Conservation (phyloP, 1,284 basidiomycete species). For the Sanghuangporus weigelae region DNA sequence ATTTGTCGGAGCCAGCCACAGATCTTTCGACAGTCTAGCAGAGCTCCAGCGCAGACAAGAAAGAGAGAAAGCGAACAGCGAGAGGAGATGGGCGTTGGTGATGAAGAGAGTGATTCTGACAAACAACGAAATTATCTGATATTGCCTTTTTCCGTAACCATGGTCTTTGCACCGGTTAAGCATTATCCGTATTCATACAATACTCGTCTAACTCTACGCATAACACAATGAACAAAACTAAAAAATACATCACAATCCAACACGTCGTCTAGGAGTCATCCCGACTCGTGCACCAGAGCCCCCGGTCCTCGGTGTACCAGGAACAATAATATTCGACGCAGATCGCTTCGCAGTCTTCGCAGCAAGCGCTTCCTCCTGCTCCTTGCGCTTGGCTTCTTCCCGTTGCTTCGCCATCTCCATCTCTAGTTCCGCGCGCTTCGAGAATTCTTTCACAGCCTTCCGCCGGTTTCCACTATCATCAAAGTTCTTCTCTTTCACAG, state of each 20-base stretch:
- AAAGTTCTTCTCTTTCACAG: slow-evolving; percentile 93
- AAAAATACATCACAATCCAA: slow-evolving; percentile 23
- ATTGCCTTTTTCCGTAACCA: neutral
- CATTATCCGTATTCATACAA: no score
- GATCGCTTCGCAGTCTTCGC: slow-evolving; percentile 54
- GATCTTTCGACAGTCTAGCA: neutral
- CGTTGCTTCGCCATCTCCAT: slow-evolving; percentile 83
- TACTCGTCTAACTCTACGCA: no score
- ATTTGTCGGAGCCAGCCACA: slow-evolving; percentile 3
- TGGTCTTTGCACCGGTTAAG: neutral
- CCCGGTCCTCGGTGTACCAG: slow-evolving; percentile 74
- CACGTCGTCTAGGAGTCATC: slow-evolving; percentile 37
- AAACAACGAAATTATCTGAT: neutral
- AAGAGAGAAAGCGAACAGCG: neutral
- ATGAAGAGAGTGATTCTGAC: neutral
- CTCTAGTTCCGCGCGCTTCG: slow-evolving; percentile 84
- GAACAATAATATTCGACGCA: slow-evolving; percentile 67
- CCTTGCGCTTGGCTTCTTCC: slow-evolving; percentile 58
- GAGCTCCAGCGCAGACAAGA: neutral
- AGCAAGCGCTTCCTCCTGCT: slow-evolving; percentile 59
- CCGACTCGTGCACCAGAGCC: slow-evolving; percentile 60
- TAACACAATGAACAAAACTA: no score
- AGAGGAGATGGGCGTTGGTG: neutral
- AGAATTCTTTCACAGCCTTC: slow-evolving; percentile 83
- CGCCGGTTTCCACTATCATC: slow-evolving; percentile 73